phyloP scores from a whole-genome alignment of 257 asterid genomes.

The Paraleonurus japonicus region DNA sequence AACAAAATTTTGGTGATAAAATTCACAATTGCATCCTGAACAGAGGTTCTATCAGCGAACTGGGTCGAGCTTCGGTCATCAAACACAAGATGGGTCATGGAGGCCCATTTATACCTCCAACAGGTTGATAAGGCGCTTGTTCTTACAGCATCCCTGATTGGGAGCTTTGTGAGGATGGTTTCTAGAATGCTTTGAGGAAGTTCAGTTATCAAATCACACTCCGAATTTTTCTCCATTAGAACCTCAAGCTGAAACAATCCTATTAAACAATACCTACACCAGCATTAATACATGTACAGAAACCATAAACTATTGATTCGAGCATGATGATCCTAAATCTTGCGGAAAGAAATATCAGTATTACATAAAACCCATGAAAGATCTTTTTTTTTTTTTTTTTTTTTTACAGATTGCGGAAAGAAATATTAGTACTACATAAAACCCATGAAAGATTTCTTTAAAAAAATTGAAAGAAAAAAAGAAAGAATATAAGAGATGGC shows the following conservation, averaged over 20 bases:
- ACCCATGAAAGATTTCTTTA: slow-evolving; percentile 10
- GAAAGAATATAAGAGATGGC: background rate
- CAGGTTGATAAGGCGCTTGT: slow-evolving; percentile 65
- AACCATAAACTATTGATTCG: background rate
- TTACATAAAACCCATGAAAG: slow-evolving; percentile 3
- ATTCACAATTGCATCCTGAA: slow-evolving; percentile 45
- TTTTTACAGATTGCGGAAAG: background rate
- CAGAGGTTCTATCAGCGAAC: slow-evolving; percentile 33
- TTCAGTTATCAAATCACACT: slow-evolving; percentile 64
- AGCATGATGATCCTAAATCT: slow-evolving; percentile 9
- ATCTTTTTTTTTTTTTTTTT: no score
- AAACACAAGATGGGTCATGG: slow-evolving; percentile 63
- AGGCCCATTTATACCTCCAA: slow-evolving; percentile 91
- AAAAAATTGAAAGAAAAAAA: background rate
- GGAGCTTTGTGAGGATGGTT: slow-evolving; percentile 69
- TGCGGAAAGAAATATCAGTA: background rate
- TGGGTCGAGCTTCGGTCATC: slow-evolving; percentile 52
- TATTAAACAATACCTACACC: slow-evolving; percentile 9
- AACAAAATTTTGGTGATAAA: slow-evolving; percentile 64
- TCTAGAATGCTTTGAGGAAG: slow-evolving; percentile 82
- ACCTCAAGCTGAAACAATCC: slow-evolving; percentile 26
- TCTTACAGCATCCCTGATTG: slow-evolving; percentile 67
- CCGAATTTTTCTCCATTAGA: slow-evolving; percentile 49
- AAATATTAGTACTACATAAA: background rate
- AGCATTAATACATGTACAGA: slow-evolving; percentile 1